Evolutionary conservation across 306 rosid species (phyloP), one percentile per base, ranked within the genome.

Genomic region (Pachyrhizus erosus): DNA sequence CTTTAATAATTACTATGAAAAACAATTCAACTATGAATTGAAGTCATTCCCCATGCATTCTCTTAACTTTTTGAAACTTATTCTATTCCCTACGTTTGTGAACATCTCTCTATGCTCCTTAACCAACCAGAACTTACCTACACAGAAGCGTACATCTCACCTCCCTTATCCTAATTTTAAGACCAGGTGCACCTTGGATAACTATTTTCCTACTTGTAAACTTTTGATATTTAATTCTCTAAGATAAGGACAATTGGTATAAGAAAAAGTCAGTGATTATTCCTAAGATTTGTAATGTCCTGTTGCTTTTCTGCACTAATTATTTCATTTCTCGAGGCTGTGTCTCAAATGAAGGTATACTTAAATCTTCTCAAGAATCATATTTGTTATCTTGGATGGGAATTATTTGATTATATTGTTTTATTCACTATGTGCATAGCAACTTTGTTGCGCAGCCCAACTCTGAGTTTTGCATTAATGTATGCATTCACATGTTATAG

Each of bases 401-500:
- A 75, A 31, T 55, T 45, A 17, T 31, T 27, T 33, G 26, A 24
- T 45, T 45, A 57, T 70, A 55, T 69, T 64, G 18, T 77, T 65
- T 71, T 72, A 40, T 86, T 52, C 81, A 78, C 57, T 80, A 52
- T 29, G 73, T 78, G 62, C 58, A 66, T 85, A 70, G 73, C 33
- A 43, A 75, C 75, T 73, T 73, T 31, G 31, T 67, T 75, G 27
- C 14, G 64, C 79, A 17, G 65, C 45, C 73, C 55, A 51, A 61
- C 31, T 42, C 37, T 72, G 49, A 69, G 65, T 70, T 72, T 55
- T 33, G 27, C 39, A 45, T 76, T 29, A 72, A 55, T 24, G 14
- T 54, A 80, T 83, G 42, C 74, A 58, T 70, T 83, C 77, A 71
- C 80, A 62, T 86, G 75, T 87, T 89, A 76, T 84, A 93, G 99